Base-by-base conservation (phyloP, 108 stramenopile genomes). In the Nitzschia putrida region DNA sequence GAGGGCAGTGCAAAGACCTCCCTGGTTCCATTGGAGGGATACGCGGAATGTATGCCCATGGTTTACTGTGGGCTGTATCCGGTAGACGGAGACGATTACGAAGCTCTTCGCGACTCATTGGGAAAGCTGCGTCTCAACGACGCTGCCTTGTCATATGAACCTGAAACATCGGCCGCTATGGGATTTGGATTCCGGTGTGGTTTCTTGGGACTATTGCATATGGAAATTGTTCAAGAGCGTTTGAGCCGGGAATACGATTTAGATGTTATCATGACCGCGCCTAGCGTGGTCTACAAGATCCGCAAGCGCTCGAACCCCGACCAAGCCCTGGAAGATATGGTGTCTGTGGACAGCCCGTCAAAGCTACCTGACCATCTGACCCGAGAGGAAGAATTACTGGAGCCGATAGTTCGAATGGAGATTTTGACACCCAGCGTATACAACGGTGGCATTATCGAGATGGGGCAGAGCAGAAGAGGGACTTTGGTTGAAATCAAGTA, bases 191-290 rank as follows among this genome's bases (percentile, higher is more conserved):
- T 97, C 58, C 88, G 97, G 20, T 96, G 95, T 65, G 98, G 99
- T 0, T 99, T 99, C 72, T 83, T 99, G 44, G 99, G 99, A 23
- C 76, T 98, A 42, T 77, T 99, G 49, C 99, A 99, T 78, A 99
- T 98, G 97, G 99, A 99, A 72, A 94, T 99, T 66, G 82, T 99
- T 9, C 92, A 97, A 55, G 97, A 99, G 81, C 80, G 99, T n/a
- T 73, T 97, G 18, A 82, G 81, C 43, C 78, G 97, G 47, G 98
- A 99, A 72, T 97, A 97, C 74, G 91, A 89, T 73, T 66, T 97
- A 38, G 97, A 97, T 68, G 74, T 99, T 47, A 97, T 99, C 61
- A 94, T 97, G 67, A 99, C 99, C 5, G 98, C 99, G 21, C 99
- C 99, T 5, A 88, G 92, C 42, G 97, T 98, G 39, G 97, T 97